Evolutionary conservation across 805 yeast species (phyloP).

Genomic region (Teunomyces tritomae): DNA sequence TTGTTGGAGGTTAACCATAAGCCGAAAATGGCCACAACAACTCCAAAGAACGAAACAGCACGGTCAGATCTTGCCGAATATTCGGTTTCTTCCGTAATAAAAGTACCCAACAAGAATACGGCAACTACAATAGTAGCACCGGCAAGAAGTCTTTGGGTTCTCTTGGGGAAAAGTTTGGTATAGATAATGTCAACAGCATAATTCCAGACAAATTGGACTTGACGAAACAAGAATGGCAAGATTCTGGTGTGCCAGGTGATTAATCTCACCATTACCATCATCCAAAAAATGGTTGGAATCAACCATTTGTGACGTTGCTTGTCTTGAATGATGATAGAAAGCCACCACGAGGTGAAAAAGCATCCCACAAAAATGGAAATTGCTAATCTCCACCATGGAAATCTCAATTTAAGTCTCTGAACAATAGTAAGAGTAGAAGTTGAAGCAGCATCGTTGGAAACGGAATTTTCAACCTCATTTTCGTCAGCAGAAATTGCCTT

Average conservation of each 20-base stretch:
- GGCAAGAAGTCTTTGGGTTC: constrained; percentile 35
- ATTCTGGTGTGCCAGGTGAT: constrained; percentile 48
- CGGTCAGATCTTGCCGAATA: constrained; percentile 51
- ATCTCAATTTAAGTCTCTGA: constrained; percentile 6
- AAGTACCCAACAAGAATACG: constrained; percentile 53
- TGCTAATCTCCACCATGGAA: constrained; percentile 13
- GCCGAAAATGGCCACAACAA: constrained; percentile 43
- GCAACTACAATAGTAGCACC: constrained; percentile 47
- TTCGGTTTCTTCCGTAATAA: constrained; percentile 46
- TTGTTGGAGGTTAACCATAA: constrained; percentile 47
- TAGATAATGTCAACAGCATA: constrained; percentile 32
- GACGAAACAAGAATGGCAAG: constrained; percentile 12
- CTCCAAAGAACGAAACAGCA: constrained; percentile 57
- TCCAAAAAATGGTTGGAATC: constrained; percentile 55
- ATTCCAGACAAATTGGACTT: constrained; percentile 22
- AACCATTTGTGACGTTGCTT: constrained; percentile 53
- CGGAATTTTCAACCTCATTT: not conserved
- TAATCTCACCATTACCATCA: constrained; percentile 48
- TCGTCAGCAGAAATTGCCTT: not conserved
- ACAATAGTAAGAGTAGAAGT: constrained; percentile 1
- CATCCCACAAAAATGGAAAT: constrained; percentile 17
- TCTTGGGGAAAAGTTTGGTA: constrained; percentile 39
- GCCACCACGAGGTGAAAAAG: constrained; percentile 41
- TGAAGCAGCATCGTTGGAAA: constrained; percentile 1
- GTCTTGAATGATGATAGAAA: constrained; percentile 50